Evolutionary conservation across 257 asterid genomes (phyloP), one percentile per base, ranked within the genome.

Genomic region (Verbena officinalis): DNA sequence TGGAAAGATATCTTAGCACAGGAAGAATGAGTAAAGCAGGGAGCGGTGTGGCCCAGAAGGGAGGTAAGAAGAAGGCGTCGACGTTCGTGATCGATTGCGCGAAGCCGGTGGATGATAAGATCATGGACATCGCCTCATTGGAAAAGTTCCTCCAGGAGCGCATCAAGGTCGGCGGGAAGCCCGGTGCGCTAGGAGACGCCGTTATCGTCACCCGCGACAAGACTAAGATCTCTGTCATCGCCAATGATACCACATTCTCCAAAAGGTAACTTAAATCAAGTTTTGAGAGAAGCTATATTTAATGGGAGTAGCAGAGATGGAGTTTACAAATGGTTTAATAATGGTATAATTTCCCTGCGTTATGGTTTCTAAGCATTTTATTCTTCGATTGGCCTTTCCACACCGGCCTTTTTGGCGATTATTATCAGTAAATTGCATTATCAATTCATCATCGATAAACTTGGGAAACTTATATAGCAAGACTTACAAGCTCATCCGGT

Each of bases 101-200:
- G 19, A 83, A 83, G 70, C 89, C 86, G 9, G 86, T 80, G 15
- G 84, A 77, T 19, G 88, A 82, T 55, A 76, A 76, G 73, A n/a
- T n/a, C n/a, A n/a, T n/a, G n/a, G n/a, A n/a, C n/a, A n/a, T n/a
- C n/a, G n/a, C n/a, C n/a, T n/a, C 88, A 1, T 68, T 83, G 36
- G 88, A 83, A 40, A 79, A 79, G 64, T 83, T 77, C 53, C 81
- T 83, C 42, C 83, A 83, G 71, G 88, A 83, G 65, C 73, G 89
- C 59, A 83, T 83, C 70, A 83, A 83, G 74, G 86, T 83, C 38
- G 81, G 76, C 24, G 86, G 86, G 1, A 80, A 83, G 70, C 67
- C 84, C 46, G 89, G 89, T 40, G 81, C 82, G 7, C 86, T 83
- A 16, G 89, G 86, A 1, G 86, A 83, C 21, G 22, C 83, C 33